phyloP scores from a whole-genome alignment of 768 basidiomycete species.

The Amanita rubescens region DNA sequence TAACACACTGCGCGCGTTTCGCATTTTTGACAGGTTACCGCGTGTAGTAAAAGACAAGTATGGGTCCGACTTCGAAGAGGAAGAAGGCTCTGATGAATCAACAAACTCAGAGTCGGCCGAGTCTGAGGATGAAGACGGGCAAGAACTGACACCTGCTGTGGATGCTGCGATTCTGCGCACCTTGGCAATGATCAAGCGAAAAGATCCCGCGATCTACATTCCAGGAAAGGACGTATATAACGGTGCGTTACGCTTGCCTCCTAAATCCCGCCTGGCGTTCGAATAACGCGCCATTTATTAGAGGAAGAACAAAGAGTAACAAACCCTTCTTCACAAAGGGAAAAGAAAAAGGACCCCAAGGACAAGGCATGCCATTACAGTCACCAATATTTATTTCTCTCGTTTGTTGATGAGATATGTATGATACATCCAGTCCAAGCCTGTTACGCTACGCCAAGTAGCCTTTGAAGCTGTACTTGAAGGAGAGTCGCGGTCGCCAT shows the following conservation, averaged over 20 bases:
- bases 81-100: constrained; percentile 38
- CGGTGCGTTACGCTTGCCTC: constrained; percentile 37
- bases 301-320: constrained; percentile 60
- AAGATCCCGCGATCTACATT: constrained; percentile 83
- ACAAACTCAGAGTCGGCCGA: constrained; percentile 72
- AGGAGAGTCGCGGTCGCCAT: constrained; percentile 44
- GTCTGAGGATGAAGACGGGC: constrained; percentile 90
- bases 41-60: constrained; percentile 81
- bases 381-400: neutral
- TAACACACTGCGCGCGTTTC: neutral
- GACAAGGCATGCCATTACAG: constrained; percentile 41
- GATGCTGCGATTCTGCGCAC: constrained; percentile 94
- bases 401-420: neutral
- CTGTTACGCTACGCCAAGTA: constrained; percentile 68
- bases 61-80: constrained; percentile 60
- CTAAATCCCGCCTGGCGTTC: neutral
- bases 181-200: constrained; percentile 73
- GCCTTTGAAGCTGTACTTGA: constrained; percentile 57
- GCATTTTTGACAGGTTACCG: neutral
- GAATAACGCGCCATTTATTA: constrained; percentile 16
- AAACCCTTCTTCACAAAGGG: constrained; percentile 13
- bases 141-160: constrained; percentile 87
- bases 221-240: constrained; percentile 64
- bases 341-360: constrained; percentile 28
- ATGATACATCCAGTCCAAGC: constrained; percentile 44